Conservation (phyloP, 257 asterid species). For the Scutellaria galericulata region DNA sequence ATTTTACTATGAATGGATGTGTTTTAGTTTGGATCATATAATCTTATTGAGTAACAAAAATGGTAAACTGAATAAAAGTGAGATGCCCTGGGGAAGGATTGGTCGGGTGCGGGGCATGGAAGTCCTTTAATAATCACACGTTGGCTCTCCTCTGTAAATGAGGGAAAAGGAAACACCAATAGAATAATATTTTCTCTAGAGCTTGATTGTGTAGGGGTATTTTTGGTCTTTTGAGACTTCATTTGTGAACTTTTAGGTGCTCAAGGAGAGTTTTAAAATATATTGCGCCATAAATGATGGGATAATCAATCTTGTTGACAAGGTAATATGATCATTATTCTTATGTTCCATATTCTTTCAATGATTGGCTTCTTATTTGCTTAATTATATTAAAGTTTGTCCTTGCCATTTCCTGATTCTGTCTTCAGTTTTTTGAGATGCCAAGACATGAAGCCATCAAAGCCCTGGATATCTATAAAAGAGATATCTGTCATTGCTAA, state of each 20-base stretch:
- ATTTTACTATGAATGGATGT: neutral
- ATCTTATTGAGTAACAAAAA: neutral
- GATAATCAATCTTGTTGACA: conserved; percentile 94
- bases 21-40: neutral
- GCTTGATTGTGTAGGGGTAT: too few relatives aligned
- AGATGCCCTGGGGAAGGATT: conserved; percentile 1
- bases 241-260: conserved; percentile 62
- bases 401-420: conserved; percentile 35
- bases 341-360: too few relatives aligned
- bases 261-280: conserved; percentile 96
- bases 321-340: conserved; percentile 46
- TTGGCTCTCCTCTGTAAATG: neutral
- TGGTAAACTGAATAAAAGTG: conserved; percentile 3
- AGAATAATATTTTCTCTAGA: neutral
- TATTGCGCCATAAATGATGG: conserved; percentile 97
- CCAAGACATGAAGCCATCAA: conserved; percentile 93
- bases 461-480: conserved; percentile 85
- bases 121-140: neutral
- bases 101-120: neutral
- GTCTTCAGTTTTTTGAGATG: conserved; percentile 96
- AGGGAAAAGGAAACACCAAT: neutral
- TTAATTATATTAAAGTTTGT: too few relatives aligned
- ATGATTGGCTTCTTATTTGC: too few relatives aligned
- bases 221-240: too few relatives aligned
- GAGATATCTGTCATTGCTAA: conserved; percentile 36